Base-by-base conservation (phyloP, 2,329 filamentous ascomycete genomes). In the Arthrobotrys entomopaga region DNA sequence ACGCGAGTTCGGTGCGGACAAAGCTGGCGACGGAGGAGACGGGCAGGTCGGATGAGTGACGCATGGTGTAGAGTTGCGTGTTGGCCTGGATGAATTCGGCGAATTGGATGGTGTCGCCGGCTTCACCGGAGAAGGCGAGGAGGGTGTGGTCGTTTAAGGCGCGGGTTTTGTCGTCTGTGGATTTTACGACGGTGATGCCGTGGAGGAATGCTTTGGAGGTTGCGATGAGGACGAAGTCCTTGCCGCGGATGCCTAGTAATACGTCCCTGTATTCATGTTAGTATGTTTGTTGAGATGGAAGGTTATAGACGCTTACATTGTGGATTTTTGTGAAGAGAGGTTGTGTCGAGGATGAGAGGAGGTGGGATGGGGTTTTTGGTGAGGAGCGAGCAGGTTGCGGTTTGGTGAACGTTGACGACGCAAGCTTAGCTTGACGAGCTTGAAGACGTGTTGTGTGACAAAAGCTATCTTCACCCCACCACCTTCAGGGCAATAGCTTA, bases 11-110 rank as follows among this genome's bases (percentile, higher is more conserved):
- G 81, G 91, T 90, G 78, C 95, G 92, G 79, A 99, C 93, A 82
- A 97, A 99, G 84, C 92, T 89, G 76, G 93, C 92, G 65, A 97
- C 89, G 43, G 92, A 95, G 40, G 90, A 89, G 8, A 95, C 94
- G 50, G 92, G 92, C 75, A 99, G 88, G 80, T 97, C 92, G 81
- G 91, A 91, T 83, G 93, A 91, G 82, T 98, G 98, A 81, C 96
- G 92, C 93, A 98, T 99, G 78, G 91, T 93, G 85, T 99, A 99
- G 81, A 99, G 90, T 84, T 97, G 92, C 77, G 95, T 90, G 83
- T 99, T 99, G 82, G 94, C 93, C 87, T 98, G 93, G 82, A 99
- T 96, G 85, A 94, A 99, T 85, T 99, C 95, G 82, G 96, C 92
- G 82, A 99, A 99, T 89, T 99, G 94, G 76, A 98, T 93, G 97